Base-by-base conservation (phyloP, 2,329 filamentous ascomycete species). In the Exophiala oligosperma region DNA sequence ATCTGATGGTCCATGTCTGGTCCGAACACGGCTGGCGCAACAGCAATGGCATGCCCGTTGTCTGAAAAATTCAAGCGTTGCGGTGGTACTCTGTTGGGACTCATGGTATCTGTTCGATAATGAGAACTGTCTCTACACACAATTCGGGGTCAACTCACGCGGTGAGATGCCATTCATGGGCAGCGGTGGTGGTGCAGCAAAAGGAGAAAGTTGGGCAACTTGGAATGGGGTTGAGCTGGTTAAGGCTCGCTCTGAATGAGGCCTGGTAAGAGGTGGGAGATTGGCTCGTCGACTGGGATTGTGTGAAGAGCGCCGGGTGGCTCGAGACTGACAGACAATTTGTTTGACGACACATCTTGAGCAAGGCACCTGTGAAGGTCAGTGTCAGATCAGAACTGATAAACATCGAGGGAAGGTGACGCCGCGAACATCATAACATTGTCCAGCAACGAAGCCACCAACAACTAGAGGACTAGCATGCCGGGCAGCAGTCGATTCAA, bases 341-440 rank as follows among this genome's bases (percentile, higher is more conserved):
- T 66, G 65, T 50, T 68, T 68, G 60, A 52, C 64, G 41, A 64
- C 60, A 62, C 66, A 68, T 58, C 66, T 59, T 35, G 66, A 65
- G 50, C 66, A 68, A 24, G 66, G 66, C n/a, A 67, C 61, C 66
- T 68, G 29, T 29, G 44, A 46, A 35, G n/a, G 46, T 56, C 43
- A 7, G 11, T 28, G 57, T 59, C 41, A 63, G 58, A 49, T 32
- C 14, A 6, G 26, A 23, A 29, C n/a, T 5, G 46, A 29, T 32
- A 8, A 9, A 48, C n/a, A 3, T 23, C 46, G 24, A 32, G 32
- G 32, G 11, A 9, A 9, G 7, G 11, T 9, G 32, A 11, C 32
- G 26, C 26, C 26, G 26, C 9, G 6, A 11, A 35, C 32, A 35
- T 8, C 6, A 35, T 11, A 35, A 35, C 9, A 35, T 35, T 17